A percentile compares a stretch with the other conserved stretches of the same genome.
phyloP scores from a whole-genome alignment of 345 rosid genomes.

The Dipteronia sinensis region DNA sequence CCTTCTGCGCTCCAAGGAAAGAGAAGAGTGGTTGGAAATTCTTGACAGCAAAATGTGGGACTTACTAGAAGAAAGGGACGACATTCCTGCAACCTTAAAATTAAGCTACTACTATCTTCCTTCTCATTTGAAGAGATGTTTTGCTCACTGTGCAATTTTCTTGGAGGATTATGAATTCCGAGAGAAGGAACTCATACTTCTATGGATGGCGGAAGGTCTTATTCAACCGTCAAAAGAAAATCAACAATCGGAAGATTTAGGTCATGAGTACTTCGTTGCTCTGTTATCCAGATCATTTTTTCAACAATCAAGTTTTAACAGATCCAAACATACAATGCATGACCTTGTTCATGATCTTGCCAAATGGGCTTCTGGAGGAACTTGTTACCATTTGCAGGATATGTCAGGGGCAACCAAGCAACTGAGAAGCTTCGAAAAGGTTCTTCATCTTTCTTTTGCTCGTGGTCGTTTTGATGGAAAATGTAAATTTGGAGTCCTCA shows the following conservation, averaged over 20 bases:
- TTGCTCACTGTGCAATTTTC: background rate
- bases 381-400: background rate
- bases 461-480: background rate
- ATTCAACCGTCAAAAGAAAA: background rate
- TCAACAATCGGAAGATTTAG: background rate
- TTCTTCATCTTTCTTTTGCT: background rate
- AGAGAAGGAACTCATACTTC: background rate
- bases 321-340: background rate
- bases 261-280: background rate
- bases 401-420: background rate
- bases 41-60: background rate
- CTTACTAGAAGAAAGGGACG: rapidly evolving
- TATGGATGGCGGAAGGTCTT: background rate
- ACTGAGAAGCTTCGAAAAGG: background rate
- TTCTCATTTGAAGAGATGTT: background rate
- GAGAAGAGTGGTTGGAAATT: background rate
- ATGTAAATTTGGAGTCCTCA: background rate
- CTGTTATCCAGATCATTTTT: background rate
- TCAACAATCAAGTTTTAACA: background rate
- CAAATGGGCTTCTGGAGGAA: background rate
- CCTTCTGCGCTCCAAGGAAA: background rate
- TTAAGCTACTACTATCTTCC: background rate
- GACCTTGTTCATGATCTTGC: background rate
- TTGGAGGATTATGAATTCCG: background rate
- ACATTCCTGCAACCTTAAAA: background rate